Base-by-base conservation (phyloP, 2,329 filamentous ascomycete species). In the Aspergillus sp. region DNA sequence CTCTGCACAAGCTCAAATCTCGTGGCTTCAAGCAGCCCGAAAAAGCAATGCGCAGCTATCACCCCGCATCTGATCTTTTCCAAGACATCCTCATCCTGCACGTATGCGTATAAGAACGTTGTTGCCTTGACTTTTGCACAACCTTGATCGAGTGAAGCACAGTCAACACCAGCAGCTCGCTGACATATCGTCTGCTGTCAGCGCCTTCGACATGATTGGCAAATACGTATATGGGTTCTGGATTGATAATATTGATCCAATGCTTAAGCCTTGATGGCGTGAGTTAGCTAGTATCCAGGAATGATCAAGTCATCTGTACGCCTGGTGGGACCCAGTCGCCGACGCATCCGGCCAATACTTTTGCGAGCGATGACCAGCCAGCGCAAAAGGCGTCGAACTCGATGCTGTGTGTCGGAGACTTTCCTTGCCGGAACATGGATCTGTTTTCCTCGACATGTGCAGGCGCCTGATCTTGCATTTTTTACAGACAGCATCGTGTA, bases 241-340 rank as follows among this genome's bases (percentile, higher is more conserved):
- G 13, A 41, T 41, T 41, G 34, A 41, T 41, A 41, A 41, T 41
- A 41, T 41, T 15, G 15, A 13, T 4, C 5, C 34, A 41, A 11
- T 41, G 34, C 34, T 41, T 41, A 13, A 41, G 34, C 11, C 25
- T 28, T 28, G 34, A 13, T 3, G 34, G 34, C 34, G 34, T 11
- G 13, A 17, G 38, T 43, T 54, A 17, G 19, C 38, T 23, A 52
- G 30, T 30, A 34, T 53, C n/a, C 11, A 48, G 4, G 6, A 15
- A 11, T 48, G 9, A 23, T 41, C 34, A 56, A 45, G 54, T 56
- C 54, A 56, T 31, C 38, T 56, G 54, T 15, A 49, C 54, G 5
- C 11, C 45, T 30, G 45, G 54, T 56, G 34, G 54, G 54, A 48
- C 22, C 54, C 22, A 28, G 45, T 56, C 30, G 51, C 51, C 51